Percentiles rank a stretch among this genome's conserved stretches.
Evolutionary conservation across 768 basidiomycete species (phyloP).

Genomic region (Pleurotus pulmonarius): DNA sequence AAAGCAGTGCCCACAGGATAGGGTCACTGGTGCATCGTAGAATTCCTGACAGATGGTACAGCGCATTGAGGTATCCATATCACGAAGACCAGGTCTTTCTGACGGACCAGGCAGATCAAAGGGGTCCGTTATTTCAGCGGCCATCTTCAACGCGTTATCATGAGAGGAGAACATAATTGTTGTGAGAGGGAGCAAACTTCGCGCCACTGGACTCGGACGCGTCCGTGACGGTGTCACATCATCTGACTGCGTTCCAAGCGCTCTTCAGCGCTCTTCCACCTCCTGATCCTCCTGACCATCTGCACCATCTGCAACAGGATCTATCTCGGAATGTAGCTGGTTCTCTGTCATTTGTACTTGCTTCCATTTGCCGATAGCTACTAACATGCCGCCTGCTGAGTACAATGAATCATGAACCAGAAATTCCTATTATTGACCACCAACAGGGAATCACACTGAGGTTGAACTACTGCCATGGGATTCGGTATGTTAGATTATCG

Average conservation of each 20-base stretch:
- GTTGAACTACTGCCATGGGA: too few relatives aligned
- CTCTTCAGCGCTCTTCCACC: neutral
- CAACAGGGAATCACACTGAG: too few relatives aligned
- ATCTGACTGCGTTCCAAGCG: neutral
- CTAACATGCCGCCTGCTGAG: too few relatives aligned
- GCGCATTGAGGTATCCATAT: conserved; percentile 60
- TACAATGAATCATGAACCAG: too few relatives aligned
- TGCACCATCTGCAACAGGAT: too few relatives aligned
- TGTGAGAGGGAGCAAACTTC: too few relatives aligned
- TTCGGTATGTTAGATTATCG: too few relatives aligned
- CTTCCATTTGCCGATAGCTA: too few relatives aligned
- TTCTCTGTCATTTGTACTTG: too few relatives aligned
- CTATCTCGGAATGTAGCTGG: too few relatives aligned
- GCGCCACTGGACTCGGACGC: neutral
- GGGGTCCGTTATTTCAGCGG: conserved; percentile 50
- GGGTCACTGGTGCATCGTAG: conserved; percentile 68
- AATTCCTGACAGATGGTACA: conserved; percentile 78
- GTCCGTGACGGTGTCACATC: conserved; percentile 9
- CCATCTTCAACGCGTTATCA: conserved; percentile 17
- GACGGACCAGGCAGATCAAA: conserved; percentile 59
- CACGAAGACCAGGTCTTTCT: conserved; percentile 49
- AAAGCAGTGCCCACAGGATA: conserved; percentile 78
- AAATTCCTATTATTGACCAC: too few relatives aligned
- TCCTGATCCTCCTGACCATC: neutral
- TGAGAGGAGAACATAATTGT: neutral